Evolutionary conservation across 495 filamentous ascomycete species (phyloP).

Genomic region (Aspergillus cristatus): DNA sequence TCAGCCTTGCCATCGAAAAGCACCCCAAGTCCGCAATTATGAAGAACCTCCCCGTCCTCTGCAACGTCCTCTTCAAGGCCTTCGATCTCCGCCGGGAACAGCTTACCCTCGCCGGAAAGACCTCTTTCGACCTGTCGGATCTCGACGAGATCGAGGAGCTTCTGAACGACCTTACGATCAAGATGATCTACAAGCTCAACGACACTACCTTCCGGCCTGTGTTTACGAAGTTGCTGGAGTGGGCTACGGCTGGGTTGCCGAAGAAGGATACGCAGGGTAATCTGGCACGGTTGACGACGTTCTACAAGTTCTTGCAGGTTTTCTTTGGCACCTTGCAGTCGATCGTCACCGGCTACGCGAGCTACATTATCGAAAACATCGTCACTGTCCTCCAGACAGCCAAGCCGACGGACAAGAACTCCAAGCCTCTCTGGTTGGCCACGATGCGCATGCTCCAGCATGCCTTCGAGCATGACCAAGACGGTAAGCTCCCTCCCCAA

Average conservation of each 20-base stretch:
- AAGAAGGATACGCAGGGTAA: constrained; percentile 50
- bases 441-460: constrained; percentile 60
- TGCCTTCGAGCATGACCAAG: constrained; percentile 73
- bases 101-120: constrained; percentile 20
- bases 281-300: constrained; percentile 50
- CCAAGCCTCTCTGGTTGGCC: constrained; percentile 49
- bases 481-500: constrained; percentile 31
- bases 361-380: constrained; percentile 69
- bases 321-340: constrained; percentile 83
- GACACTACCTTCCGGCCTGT: constrained; percentile 94
- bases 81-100: constrained; percentile 64
- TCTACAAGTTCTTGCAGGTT: constrained; percentile 68
- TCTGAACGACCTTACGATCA: constrained; percentile 59
- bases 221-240: constrained; percentile 73
- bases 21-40: constrained; percentile 65
- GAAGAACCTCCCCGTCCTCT: constrained; percentile 58
- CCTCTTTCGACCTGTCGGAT: constrained; percentile 37
- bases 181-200: constrained; percentile 93
- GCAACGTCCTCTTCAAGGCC: constrained; percentile 57
- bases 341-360: constrained; percentile 83
- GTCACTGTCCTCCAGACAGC: constrained; percentile 49
- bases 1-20: constrained; percentile 61
- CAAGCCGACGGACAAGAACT: constrained; percentile 39
- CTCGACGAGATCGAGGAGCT: constrained; percentile 55
- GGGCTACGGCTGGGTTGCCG: constrained; percentile 49